Base-by-base conservation (phyloP, 2,329 filamentous ascomycete species). In the Alternaria brassicicola region DNA sequence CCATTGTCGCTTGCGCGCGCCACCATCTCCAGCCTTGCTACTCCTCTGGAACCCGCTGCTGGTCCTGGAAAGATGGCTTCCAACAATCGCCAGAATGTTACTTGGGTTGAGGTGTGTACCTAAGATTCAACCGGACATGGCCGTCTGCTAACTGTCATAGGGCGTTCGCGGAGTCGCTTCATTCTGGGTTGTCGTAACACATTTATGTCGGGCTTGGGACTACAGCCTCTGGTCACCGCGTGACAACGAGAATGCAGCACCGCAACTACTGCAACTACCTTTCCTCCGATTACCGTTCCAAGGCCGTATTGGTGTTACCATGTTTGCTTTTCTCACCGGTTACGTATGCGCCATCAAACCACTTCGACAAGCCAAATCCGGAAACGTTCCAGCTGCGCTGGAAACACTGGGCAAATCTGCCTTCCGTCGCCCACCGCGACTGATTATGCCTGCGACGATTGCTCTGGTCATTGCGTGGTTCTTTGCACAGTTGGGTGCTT, bases 261-360 rank as follows among this genome's bases (percentile, higher is more conserved):
- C 82, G 9, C 78, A 81, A 52, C 56, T 84, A 26, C 76, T 84
- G 31, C 83, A 85, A 67, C 74, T 80, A 49, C 82, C 83, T 4
- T 78, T 84, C 59, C 69, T 85, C n/a, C 83, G 83, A n/a, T 76
- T 85, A n/a, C 81, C 82, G 28, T 83, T 78, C 76, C 83, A 85
- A 68, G 83, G 83, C 42, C 79, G 82, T 21, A 80, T 84, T 28
- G 83, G 83, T 41, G 83, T 85, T 31, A 83, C 83, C 57, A 84
- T 85, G 69, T 85, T 85, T 63, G 82, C 82, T 49, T 84, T 85
- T 62, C 73, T 85, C 52, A 85, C 83, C 1, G 83, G 83, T 56
- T 85, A 84, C 62, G 83, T 85, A 21, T 85, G 83, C 68, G 83
- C 82, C 26, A 76, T 85, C 57, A 85, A 85, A 67, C 83, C 83